Conservation (phyloP, 495 filamentous ascomycete species). For the Aspergillus steynii region DNA sequence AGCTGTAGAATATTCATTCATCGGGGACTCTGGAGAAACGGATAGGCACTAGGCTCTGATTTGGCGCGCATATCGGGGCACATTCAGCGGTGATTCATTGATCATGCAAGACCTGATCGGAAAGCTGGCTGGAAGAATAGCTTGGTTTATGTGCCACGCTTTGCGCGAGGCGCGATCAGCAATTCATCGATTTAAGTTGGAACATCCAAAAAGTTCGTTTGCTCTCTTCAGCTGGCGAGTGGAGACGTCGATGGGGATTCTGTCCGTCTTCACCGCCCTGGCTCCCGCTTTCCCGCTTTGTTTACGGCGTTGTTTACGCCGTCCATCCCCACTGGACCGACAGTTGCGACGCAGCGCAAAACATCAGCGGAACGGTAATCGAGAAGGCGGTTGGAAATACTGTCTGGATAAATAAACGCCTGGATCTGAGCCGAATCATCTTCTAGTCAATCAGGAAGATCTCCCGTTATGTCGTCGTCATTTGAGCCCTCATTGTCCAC, state of each 20-base stretch:
- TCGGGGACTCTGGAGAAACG: conserved; percentile 42
- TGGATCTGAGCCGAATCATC: not conserved
- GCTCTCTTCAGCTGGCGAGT: too few relatives aligned
- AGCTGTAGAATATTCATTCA: conserved; percentile 56
- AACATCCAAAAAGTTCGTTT: too few relatives aligned
- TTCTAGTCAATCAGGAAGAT: not conserved
- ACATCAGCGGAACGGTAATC: conserved; percentile 7
- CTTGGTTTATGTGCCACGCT: not conserved
- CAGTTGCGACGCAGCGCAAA: conserved; percentile 39
- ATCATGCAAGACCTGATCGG: not conserved
- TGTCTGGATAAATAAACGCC: not conserved
- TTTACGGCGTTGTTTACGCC: conserved; percentile 11
- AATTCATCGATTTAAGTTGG: not conserved
- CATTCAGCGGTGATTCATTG: not conserved
- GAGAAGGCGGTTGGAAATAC: not conserved
- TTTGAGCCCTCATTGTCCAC: conserved; percentile 79
- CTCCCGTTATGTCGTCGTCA: conserved; percentile 59
- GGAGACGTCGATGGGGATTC: not conserved
- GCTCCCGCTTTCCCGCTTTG: not conserved
- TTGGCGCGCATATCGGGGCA: conserved; percentile 41
- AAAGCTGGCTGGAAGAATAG: not conserved
- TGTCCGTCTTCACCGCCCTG: conserved; percentile 8
- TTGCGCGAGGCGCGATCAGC: not conserved
- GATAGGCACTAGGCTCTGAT: conserved; percentile 25
- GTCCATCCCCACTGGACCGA: not conserved